Base-by-base conservation (phyloP, 805 yeast species). In the Scheffersomyces lignosus region DNA sequence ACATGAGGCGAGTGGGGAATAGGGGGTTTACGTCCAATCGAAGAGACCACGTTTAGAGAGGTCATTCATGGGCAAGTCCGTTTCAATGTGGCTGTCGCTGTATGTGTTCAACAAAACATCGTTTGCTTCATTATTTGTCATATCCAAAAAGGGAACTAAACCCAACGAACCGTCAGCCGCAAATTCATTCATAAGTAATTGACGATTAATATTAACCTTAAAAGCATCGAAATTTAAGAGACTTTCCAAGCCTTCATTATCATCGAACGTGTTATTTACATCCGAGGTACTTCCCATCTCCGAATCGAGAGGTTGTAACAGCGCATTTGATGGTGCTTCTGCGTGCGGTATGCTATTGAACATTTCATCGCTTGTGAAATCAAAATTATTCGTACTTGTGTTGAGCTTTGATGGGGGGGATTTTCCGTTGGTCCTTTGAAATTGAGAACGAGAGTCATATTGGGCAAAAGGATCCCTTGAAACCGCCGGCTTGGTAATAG, bases 161-260 rank as follows among this genome's bases (percentile, higher is more conserved):
- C 91, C 91, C 27, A 84, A 61, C 0, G 91, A 85, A 1, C 88
- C 91, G 61, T 85, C 93, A 3, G 87, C 87, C n/a, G 83, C 85
- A 56, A 81, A 83, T 40, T 82, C 88, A 38, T 58, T 48, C 43
- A 52, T 52, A 59, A 60, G 36, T 23, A 54, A 29, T 14, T 57
- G 54, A 29, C 52, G 56, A 37, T 54, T 49, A 15, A 63, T 41
- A 41, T 59, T 56, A 25, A 58, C 60, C 29, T 62, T 60, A 40
- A 65, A 64, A 9, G 71, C 71, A 40, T 66, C 71, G 45, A 64
- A 66, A 28, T 60, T 52, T n/a, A 67, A 49, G 5, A 65, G 48
- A 12, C 38, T 52, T 9, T 53, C 53, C 7, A 57, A 27, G 1
- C 44, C 49, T 12, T 52, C 56, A 13, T 38, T 23, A 14, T 31